Evolutionary conservation across 208 protist genomes (phyloP), one percentile per base, ranked within the genome.

Genomic region (Crithidia sp.): DNA sequence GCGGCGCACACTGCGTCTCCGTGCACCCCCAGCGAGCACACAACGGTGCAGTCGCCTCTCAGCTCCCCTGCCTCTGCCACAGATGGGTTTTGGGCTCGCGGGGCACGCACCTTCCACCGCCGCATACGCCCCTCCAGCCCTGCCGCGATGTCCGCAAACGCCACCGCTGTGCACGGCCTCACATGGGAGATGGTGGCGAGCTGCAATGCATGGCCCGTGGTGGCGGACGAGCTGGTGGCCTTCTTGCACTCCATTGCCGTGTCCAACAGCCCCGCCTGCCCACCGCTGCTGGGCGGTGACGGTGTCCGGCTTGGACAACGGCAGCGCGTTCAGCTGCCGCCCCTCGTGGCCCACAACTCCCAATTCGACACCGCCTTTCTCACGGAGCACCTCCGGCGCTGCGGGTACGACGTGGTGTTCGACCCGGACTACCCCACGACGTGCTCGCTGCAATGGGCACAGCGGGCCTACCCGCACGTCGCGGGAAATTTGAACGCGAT

Each of bases 291-390:
- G 10, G 71, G 49, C 5, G 43, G 49, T 40, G 58, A 9, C 37
- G 36, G 19, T 10, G 5, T 49, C 2, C 28, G 44, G 44, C 49
- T 49, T n/a, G 16, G 52, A n/a, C 39, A 57, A 52, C 52, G 36
- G 64, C 49, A 55, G 5, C 37, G 9, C 14, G 64, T 79, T 36
- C 74, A 70, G 44, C 37, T 93, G n/a, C 89, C 89, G 2, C 89
- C 89, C 8, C 45, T 94, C n/a, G 82, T 91, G 52, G 85, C 82
- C 0, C 89, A 94, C 76, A 91, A 91, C 65, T 86, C 80, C 5
- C 53, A n/a, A 0, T 94, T 94, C 65, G 89, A 94, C 62, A 66
- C 75, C 2, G 36, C 67, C 0, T 94, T 94, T 60, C 56, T 94
- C 19, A 78, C 83, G 56, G 40, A 58, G 2, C 66, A 78, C 53